Conservation (phyloP, 2,329 filamentous ascomycete species). For the Xylariales sp. region DNA sequence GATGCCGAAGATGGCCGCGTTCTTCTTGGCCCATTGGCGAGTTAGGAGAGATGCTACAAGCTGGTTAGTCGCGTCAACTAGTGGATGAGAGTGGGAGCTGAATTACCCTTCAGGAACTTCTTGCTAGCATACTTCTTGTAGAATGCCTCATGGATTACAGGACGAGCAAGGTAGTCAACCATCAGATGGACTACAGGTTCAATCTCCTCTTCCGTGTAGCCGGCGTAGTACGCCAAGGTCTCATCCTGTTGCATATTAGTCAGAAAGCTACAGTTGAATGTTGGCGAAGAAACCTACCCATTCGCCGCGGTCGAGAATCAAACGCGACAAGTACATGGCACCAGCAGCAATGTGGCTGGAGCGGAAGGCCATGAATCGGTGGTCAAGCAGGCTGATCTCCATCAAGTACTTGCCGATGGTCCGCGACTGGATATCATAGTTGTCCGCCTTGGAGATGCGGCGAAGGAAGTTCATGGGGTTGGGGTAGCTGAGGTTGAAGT, state of each 20-base stretch:
- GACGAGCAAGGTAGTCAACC: conserved; percentile 91
- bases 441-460: conserved; percentile 97
- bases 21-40: conserved; percentile 89
- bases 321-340: conserved; percentile 88
- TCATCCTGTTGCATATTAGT: conserved; percentile 56
- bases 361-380: conserved; percentile 85
- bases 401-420: conserved; percentile 97
- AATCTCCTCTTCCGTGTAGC: conserved; percentile 90
- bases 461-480: conserved; percentile 99
- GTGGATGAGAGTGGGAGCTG: not conserved
- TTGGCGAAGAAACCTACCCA: conserved; percentile 62
- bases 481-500: conserved; percentile 97
- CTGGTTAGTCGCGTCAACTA: conserved; percentile 17
- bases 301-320: conserved; percentile 84
- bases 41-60: conserved; percentile 79
- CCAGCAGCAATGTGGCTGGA: conserved; percentile 88
- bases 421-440: conserved; percentile 97
- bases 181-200: conserved; percentile 88
- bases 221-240: conserved; percentile 84
- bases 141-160: conserved; percentile 91
- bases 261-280: conserved; percentile 16
- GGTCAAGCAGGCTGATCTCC: conserved; percentile 93
- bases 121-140: conserved; percentile 99
- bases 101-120: conserved; percentile 94
- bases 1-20: conserved; percentile 54